Percentiles rank a stretch among this genome's conserved stretches.
These are phyloP conservation scores for Picea abies DNA, from an alignment of 83 land plant species.

Conservation along the genomic window DNA sequence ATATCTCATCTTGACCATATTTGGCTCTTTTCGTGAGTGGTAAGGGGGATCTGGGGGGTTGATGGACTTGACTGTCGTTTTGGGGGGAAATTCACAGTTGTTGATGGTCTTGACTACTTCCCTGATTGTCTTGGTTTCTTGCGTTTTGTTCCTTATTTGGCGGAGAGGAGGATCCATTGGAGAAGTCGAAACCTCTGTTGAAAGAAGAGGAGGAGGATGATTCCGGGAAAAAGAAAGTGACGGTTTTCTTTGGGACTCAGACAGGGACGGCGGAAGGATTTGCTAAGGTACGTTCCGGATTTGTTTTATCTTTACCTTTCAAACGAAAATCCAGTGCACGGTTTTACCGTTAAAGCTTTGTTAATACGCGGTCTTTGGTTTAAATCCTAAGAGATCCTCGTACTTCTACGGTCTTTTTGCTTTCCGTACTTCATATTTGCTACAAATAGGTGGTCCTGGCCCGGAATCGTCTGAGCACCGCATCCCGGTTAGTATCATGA, in stretches of 20 bases:
- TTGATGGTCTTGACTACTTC: conserved; percentile 47
- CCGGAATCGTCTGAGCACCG: not conserved
- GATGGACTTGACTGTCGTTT: conserved; percentile 15
- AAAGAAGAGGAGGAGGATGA: conserved; percentile 61
- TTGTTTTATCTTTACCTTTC: not conserved
- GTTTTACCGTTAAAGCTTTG: too few species aligned
- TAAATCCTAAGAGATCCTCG: too few species aligned
- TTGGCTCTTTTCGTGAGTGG: conserved; percentile 1
- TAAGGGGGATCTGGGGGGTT: conserved; percentile 13
- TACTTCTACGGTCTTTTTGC: too few species aligned
- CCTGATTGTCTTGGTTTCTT: conserved; percentile 55
- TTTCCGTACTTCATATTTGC: too few species aligned
- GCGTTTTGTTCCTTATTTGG: conserved; percentile 44
- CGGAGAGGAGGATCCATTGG: conserved; percentile 20
- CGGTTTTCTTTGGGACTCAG: conserved; percentile 91
- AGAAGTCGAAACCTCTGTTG: conserved; percentile 25
- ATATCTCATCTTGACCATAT: conserved; percentile 1
- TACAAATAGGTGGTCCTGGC: not conserved
- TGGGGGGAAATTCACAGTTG: conserved; percentile 33
- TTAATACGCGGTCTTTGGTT: too few species aligned
- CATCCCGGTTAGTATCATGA: not conserved
- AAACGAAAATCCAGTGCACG: not conserved
- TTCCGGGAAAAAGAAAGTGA: conserved; percentile 70
- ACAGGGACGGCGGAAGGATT: conserved; percentile 99
- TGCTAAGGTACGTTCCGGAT: conserved; percentile 70